Base-by-base conservation (phyloP, 2,329 filamentous ascomycete species). In the Colletotrichum phormii region DNA sequence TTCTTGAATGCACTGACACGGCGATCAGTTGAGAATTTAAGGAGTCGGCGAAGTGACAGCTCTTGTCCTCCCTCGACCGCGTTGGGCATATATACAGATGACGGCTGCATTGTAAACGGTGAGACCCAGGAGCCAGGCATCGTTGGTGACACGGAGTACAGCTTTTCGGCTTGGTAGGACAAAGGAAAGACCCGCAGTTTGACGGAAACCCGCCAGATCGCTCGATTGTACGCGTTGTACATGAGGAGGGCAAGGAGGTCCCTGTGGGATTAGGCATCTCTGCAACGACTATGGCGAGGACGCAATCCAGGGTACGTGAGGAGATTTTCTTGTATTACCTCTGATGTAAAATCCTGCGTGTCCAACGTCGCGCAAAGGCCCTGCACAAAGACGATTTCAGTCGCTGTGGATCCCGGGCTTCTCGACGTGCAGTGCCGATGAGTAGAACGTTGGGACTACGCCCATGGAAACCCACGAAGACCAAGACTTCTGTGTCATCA, bases 61-160 rank as follows among this genome's bases (percentile, higher is more conserved):
- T 24, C 42, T 63, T 33, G 29, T 53, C 18, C 6, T n/a, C 12
- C 29, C 33, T 63, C 42, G 46, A 53, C 42, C 12, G 18, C 42
- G 18, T 35, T 26, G 46, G 31, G n/a, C 54, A 42, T 58, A 46
- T 37, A 68, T 31, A 26, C 26, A 63, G 55, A 35, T 35, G 31
- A 15, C 15, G n/a, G 12, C 9, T 18, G 33, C n/a, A 5, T 49
- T 49, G 42, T 3, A 22, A 5, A n/a, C n/a, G n/a, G 46, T 33
- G 29, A 33, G 60, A 37, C n/a, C 46, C 11, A 33, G 29, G 18
- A 63, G 12, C 4, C 12, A 29, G 29, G n/a, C 29, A 24, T 24
- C 46, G 37, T 18, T 42, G 3, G 64, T 67, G 57, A 22, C 51
- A 71, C 49, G 49, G 35, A 22, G 59, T 11, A 67, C 46, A 62